Base-by-base conservation (phyloP, 2,329 filamentous ascomycete genomes). In the Cladosporium cucumerinum region DNA sequence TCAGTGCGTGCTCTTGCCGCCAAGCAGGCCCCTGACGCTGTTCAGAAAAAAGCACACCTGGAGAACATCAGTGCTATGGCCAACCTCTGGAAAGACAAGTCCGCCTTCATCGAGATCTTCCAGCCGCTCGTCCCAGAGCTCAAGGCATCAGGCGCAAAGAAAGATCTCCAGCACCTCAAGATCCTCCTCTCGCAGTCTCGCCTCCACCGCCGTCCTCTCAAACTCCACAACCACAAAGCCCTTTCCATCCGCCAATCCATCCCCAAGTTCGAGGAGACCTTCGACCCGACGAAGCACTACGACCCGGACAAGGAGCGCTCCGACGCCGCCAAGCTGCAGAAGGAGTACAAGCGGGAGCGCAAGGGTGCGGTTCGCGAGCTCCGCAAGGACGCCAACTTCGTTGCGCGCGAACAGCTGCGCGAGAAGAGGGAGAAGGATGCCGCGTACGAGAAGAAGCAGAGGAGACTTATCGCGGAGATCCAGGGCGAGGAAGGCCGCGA, bases 381-480 rank as follows among this genome's bases (percentile, higher is more conserved):
- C 72, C 87, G 95, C 75, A 98, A 97, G 84, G 96, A 99, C 73
- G 91, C 93, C 63, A 92, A 90, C 77, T 98, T 99, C 75, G 87
- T 98, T 81, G 92, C 93, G 36, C 85, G 94, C 71, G 93, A 97
- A 85, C 91, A 91, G 78, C 83, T 99, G 73, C 86, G 87, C 72
- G 85, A 96, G 82, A 98, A 98, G 88, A 97, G 93, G 85, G 91
- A 91, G 81, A 89, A 87, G 81, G 95, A 98, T 82, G 87, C 86
- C 65, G 93, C 91, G 69, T 98, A 99, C 83, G 94, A 98, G 83
- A 91, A 91, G 84, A 98, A 98, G 85, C 96, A 94, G 82, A 91
- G 90, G 84, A 87, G 90, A 69, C 83, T 99, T 66, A 87, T 98
- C 71, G 91, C 93, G 11, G 93, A 97, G 84, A 97, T 99, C 72